Conservation (phyloP, 2,329 filamentous ascomycete species). For the Zymoseptoria passerinii region DNA sequence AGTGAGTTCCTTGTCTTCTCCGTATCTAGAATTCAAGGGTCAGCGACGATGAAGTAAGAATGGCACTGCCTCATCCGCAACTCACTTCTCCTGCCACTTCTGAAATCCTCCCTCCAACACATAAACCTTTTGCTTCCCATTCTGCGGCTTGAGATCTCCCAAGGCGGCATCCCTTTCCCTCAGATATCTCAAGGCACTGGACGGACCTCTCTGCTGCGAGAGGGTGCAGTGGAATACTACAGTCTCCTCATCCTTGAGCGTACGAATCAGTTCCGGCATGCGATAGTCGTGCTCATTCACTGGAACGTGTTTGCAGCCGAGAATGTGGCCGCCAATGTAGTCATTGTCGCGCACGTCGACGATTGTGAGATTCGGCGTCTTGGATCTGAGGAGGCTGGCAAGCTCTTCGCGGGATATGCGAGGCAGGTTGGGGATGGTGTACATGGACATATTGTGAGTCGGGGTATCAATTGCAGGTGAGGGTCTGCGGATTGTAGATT, state of each 20-base stretch:
- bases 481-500: background rate
- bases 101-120: conserved; percentile 79
- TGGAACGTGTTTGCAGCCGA: conserved; percentile 66
- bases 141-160: conserved; percentile 21
- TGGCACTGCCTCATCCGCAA: conserved; percentile 2
- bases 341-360: conserved; percentile 89
- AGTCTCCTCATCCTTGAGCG: conserved; percentile 64
- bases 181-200: conserved; percentile 72
- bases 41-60: background rate
- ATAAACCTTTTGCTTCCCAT: conserved; percentile 60
- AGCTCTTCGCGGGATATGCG: conserved; percentile 63
- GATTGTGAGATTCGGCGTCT: conserved; percentile 50
- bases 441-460: conserved; percentile 38
- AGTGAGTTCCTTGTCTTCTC: conserved; percentile 69
- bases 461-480: background rate
- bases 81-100: conserved; percentile 73
- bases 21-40: conserved; percentile 43
- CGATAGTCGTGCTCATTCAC: conserved; percentile 62
- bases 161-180: conserved; percentile 55
- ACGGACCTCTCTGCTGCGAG: conserved; percentile 81
- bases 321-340: conserved; percentile 84
- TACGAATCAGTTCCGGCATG: conserved; percentile 74
- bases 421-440: conserved; percentile 54
- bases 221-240: conserved; percentile 94
- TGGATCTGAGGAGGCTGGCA: conserved; percentile 47